A percentile compares a stretch with the other conserved stretches of the same genome.
Evolutionary conservation across 257 asterid genomes (phyloP).

Genomic region (Solanum dulcamara): DNA sequence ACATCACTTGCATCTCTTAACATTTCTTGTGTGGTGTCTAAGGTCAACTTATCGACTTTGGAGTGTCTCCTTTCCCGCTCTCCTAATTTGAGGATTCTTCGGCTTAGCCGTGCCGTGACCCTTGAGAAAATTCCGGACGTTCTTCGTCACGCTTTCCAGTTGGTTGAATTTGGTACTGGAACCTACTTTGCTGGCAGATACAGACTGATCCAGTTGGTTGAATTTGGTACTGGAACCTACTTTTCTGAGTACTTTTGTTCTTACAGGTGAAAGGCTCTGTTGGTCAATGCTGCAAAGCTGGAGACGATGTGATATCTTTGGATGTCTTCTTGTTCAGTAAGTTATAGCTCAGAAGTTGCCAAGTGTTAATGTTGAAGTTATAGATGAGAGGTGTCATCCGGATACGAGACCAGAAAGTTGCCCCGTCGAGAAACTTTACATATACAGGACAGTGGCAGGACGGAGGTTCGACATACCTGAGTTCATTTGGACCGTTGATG

Average conservation of each 20-base stretch:
- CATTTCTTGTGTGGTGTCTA: constrained; percentile 24
- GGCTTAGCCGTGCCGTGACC: constrained; percentile 27
- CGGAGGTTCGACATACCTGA: constrained; percentile 19
- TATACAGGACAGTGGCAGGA: constrained; percentile 27
- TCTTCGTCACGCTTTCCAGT: constrained; percentile 26
- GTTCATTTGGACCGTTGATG: background rate
- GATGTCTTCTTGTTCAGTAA: background rate
- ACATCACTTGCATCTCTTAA: constrained; percentile 27
- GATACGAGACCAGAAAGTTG: too few species aligned
- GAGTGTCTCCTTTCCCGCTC: constrained; percentile 24
- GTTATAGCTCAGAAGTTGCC: background rate
- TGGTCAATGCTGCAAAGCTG: background rate
- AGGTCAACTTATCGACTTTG: constrained; percentile 29
- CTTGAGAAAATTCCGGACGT: constrained; percentile 29
- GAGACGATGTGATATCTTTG: background rate
- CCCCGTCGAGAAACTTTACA: constrained; percentile 22
- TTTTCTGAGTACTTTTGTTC: too few species aligned
- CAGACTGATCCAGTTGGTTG: too few species aligned
- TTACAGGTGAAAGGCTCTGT: background rate
- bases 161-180: constrained; percentile 20
- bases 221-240: too few species aligned
- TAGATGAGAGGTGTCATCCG: too few species aligned
- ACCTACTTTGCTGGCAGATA: constrained; percentile 22
- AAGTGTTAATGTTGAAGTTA: background rate
- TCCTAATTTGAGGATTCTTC: constrained; percentile 20